Percentiles rank a stretch among this genome's conserved stretches.
Evolutionary conservation across 805 yeast species (phyloP).

Genomic region (Blastobotrys peoriensis): DNA sequence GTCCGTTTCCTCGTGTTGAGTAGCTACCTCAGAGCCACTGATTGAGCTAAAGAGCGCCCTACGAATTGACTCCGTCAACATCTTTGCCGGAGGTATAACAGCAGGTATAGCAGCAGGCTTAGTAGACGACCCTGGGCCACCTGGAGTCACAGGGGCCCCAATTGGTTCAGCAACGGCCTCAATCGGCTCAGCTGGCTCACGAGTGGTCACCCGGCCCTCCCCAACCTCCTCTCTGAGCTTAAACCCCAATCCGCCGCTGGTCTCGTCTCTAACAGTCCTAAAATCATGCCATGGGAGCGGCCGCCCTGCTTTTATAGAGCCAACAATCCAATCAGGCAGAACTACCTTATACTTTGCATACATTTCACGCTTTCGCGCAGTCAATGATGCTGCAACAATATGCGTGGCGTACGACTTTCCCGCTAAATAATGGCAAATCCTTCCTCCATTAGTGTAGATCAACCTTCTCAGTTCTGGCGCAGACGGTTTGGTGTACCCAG

Average conservation of each 20-base stretch:
- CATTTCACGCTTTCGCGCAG: slow-evolving; percentile 67
- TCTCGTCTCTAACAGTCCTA: slow-evolving; percentile 35
- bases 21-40: neutral
- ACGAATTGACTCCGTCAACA: neutral
- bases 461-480: slow-evolving; percentile 62
- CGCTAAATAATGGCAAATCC: slow-evolving; percentile 57
- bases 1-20: neutral
- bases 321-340: slow-evolving; percentile 73
- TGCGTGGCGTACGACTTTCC: slow-evolving; percentile 78
- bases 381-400: slow-evolving; percentile 69
- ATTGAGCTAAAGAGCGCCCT: neutral
- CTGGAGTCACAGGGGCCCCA: neutral
- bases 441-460: slow-evolving; percentile 76
- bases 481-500: slow-evolving; percentile 85
- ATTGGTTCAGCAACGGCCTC: neutral
- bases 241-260: neutral
- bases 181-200: neutral
- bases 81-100: neutral
- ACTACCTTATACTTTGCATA: slow-evolving; percentile 70
- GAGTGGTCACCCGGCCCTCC: neutral
- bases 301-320: slow-evolving; percentile 45
- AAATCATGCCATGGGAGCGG: slow-evolving; percentile 69
- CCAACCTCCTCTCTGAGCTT: neutral
- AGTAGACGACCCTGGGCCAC: neutral
- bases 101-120: neutral